phyloP scores from a whole-genome alignment of 2,329 filamentous ascomycete species.

The Biscogniauxia marginata region DNA sequence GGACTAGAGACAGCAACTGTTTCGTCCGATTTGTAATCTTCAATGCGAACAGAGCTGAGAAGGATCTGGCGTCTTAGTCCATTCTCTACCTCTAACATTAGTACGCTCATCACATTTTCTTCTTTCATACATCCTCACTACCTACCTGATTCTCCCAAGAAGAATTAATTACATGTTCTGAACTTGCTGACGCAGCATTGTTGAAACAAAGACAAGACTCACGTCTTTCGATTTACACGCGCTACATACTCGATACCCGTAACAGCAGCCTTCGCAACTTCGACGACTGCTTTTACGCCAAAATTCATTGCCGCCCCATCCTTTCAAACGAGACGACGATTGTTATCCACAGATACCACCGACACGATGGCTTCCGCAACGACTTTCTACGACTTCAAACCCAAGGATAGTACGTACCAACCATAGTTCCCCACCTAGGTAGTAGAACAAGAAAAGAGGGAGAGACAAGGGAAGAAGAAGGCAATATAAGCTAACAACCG shows the following conservation, averaged over 20 bases:
- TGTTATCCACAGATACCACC: conserved; percentile 14
- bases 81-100: not conserved
- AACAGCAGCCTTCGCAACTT: not conserved
- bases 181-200: no score
- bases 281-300: not conserved
- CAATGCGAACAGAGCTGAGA: not conserved
- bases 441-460: not conserved
- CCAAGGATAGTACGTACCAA: conserved; percentile 67
- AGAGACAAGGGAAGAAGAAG: not conserved
- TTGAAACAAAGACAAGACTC: not conserved
- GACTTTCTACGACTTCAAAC: conserved; percentile 80
- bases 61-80: not conserved
- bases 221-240: not conserved
- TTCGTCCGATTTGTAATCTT: not conserved
- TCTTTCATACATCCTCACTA: not conserved
- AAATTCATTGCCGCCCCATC: not conserved
- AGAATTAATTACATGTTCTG: no score
- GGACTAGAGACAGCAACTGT: not conserved
- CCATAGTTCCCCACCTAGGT: not conserved
- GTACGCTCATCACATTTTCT: not conserved
- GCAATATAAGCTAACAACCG: conserved; percentile 14
- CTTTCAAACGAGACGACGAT: conserved; percentile 2
- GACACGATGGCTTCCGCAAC: conserved; percentile 65
- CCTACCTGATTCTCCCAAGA: not conserved
- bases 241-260: not conserved